phyloP scores from a whole-genome alignment of 306 rosid genomes.

The Dryas alaskensis region DNA sequence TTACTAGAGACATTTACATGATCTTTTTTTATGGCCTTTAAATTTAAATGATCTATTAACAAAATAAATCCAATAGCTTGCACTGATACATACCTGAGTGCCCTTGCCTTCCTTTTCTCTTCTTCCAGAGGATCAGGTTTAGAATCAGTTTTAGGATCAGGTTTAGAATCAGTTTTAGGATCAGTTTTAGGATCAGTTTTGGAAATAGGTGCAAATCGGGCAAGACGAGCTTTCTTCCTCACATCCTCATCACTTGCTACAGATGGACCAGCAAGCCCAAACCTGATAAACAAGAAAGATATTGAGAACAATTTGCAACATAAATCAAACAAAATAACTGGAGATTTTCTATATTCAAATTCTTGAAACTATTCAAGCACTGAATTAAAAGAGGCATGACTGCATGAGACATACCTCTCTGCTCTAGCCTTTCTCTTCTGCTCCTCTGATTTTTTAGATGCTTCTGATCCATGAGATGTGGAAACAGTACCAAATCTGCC shows the following conservation, averaged over 20 bases:
- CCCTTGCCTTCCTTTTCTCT: slow-evolving; percentile 79
- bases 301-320: not conserved
- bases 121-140: slow-evolving; percentile 68
- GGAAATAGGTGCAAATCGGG: slow-evolving; percentile 58
- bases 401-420: slow-evolving; percentile 52
- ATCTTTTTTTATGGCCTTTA: too few species aligned
- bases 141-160: slow-evolving; percentile 49
- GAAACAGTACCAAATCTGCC: slow-evolving; percentile 63
- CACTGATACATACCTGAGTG: slow-evolving; percentile 46
- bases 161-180: slow-evolving; percentile 35
- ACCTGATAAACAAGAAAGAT: slow-evolving; percentile 44
- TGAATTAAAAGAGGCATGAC: not conserved
- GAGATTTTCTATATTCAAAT: not conserved
- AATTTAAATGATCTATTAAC: not conserved
- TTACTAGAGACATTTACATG: not conserved
- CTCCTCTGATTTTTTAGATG: slow-evolving; percentile 52
- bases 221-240: slow-evolving; percentile 88
- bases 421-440: slow-evolving; percentile 87
- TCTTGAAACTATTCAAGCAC: not conserved
- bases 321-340: not conserved
- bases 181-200: slow-evolving; percentile 53
- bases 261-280: slow-evolving; percentile 55
- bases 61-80: not conserved
- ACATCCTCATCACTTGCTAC: slow-evolving; percentile 54
- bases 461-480: slow-evolving; percentile 43